phyloP scores from a whole-genome alignment of 2,329 filamentous ascomycete genomes.

The Scorias spongiosa region DNA sequence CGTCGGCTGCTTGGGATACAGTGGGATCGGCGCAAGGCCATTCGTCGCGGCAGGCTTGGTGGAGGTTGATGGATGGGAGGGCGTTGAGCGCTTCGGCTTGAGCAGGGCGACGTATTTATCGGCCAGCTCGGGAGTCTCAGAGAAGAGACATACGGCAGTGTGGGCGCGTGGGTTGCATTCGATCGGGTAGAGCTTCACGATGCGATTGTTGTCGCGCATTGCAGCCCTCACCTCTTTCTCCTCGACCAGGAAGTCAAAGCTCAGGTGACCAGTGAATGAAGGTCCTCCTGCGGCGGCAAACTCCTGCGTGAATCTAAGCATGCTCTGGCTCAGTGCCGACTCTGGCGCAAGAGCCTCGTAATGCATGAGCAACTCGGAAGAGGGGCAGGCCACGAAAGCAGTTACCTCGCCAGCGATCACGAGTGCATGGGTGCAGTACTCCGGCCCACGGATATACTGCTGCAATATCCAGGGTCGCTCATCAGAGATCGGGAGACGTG shows the following conservation, averaged over 20 bases:
- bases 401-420: conserved; percentile 49
- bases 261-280: conserved; percentile 52
- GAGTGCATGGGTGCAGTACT: conserved; percentile 59
- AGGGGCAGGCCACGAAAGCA: conserved; percentile 52
- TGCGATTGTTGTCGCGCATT: conserved; percentile 9
- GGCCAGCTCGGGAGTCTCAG: conserved; percentile 27
- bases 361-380: conserved; percentile 48
- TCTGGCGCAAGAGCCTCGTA: conserved; percentile 44
- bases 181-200: conserved; percentile 43
- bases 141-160: conserved; percentile 50
- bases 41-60: conserved; percentile 12
- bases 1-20: conserved; percentile 7
- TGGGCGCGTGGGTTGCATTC: conserved; percentile 58
- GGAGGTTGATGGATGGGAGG: conserved; percentile 6
- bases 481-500: conserved; percentile 38
- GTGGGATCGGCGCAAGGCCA: conserved; percentile 11
- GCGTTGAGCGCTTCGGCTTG: conserved; percentile 14
- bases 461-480: conserved; percentile 51
- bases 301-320: conserved; percentile 48
- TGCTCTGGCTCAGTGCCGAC: conserved; percentile 40
- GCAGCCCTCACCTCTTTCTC: conserved; percentile 23
- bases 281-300: conserved; percentile 38
- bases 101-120: conserved; percentile 39
- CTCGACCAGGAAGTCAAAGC: conserved; percentile 54
- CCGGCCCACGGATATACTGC: conserved; percentile 48